Evolutionary conservation across 768 basidiomycete species (phyloP), one percentile per base, ranked within the genome.

Genomic region (Daedaleopsis sinensis): DNA sequence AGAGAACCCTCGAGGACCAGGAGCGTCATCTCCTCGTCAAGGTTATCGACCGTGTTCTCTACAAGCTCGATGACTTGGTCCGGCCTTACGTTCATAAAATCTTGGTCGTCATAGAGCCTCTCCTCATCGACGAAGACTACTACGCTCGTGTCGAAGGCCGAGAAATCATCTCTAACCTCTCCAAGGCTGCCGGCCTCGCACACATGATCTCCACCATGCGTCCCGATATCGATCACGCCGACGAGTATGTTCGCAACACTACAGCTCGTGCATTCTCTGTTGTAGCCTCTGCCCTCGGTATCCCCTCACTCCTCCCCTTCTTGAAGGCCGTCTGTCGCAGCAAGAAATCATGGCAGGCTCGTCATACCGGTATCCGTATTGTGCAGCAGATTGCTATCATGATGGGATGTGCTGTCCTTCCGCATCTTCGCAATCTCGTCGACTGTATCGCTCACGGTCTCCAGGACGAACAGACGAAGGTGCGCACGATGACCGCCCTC

Each of bases 121-220:
- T 99, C 9, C 87, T 99, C 72, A 98, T 98, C 70, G 96, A 99
- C 74, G 96, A 98, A 74, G 97, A 98, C 73, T 94, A 94, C 76
- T 94, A 93, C 67, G 91, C 91, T 49, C 93, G 94, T 74, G 95
- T 98, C 46, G 97, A 98, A 78, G 97, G 97, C 65, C 94, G 96
- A 37, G 97, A 99, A 80, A 98, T 99, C 73, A 99, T 98, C 67
- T 96, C 94, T 68, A 99, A 98, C 75, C 80, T 98, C 44, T 96
- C 97, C 32, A 99, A 98, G 76, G 97, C 97, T 12, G 96, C 96
- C 35, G 97, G 97, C 76, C 89, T 99, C 24, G 96, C 97, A 2
- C 97, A 99, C 78, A 98, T 99, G 97, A 99, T 99, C 69, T 99
- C 97, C 38, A 99, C 96, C 19, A 98, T 99, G 96, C 91, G 96